Percentiles rank a stretch among this genome's conserved stretches.
phyloP scores from a whole-genome alignment of 345 rosid species.

The Fremontodendron californicum region DNA sequence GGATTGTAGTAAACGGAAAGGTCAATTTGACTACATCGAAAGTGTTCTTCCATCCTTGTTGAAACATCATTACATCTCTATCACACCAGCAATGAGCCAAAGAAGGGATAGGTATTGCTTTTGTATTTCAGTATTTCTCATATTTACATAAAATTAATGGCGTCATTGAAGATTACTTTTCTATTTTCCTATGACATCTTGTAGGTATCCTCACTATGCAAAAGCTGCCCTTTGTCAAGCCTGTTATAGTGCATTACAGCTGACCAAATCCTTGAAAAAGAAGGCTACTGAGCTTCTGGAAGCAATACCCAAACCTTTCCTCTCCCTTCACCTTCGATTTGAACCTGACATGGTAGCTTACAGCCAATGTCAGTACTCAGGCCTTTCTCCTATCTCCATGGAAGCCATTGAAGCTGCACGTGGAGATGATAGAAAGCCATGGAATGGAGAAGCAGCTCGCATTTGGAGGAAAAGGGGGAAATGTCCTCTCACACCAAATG shows the following conservation, averaged over 20 bases:
- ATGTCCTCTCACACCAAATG: constrained; percentile 84
- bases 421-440: constrained; percentile 67
- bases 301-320: constrained; percentile 86
- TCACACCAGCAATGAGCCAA: constrained; percentile 95
- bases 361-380: constrained; percentile 77
- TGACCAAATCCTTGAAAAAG: constrained; percentile 56
- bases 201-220: constrained; percentile 70
- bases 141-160: neutral
- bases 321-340: constrained; percentile 84
- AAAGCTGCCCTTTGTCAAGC: constrained; percentile 84
- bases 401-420: constrained; percentile 68
- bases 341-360: constrained; percentile 98
- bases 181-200: constrained; percentile 9
- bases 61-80: constrained; percentile 65
- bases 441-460: constrained; percentile 73
- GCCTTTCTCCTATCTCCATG: constrained; percentile 57
- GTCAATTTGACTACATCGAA: constrained; percentile 80
- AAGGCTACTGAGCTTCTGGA: constrained; percentile 66
- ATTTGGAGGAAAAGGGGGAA: constrained; percentile 87
- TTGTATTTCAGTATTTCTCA: neutral
- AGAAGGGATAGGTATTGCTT: constrained; percentile 72
- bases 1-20: constrained; percentile 86
- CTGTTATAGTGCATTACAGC: constrained; percentile 67
- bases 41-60: constrained; percentile 68
- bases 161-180: neutral